A percentile compares a stretch with the other conserved stretches of the same genome.
phyloP scores from a whole-genome alignment of 495 filamentous ascomycete genomes.

The Cudoniella acicularis region DNA sequence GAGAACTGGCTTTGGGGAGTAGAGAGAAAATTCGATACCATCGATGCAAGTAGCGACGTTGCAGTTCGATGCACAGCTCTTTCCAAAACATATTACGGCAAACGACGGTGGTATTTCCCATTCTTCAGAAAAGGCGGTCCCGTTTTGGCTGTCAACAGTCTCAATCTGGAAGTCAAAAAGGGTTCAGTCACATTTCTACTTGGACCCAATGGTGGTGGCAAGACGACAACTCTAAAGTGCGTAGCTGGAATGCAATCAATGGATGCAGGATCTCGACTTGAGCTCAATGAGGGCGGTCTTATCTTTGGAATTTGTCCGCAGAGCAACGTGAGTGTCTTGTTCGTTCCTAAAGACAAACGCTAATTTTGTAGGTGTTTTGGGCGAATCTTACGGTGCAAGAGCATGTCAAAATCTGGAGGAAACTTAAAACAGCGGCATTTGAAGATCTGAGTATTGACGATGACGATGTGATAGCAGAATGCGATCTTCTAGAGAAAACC shows the following conservation, averaged over 20 bases:
- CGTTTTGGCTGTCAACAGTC: slow-evolving; percentile 63
- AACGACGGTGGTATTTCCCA: slow-evolving; percentile 20
- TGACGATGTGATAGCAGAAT: slow-evolving; percentile 55
- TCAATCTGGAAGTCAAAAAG: slow-evolving; percentile 71
- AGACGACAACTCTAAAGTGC: slow-evolving; percentile 67
- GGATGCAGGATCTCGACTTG: slow-evolving; percentile 66
- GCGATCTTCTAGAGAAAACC: slow-evolving; percentile 55
- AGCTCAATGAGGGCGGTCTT: slow-evolving; percentile 49
- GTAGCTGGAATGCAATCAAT: slow-evolving; percentile 51
- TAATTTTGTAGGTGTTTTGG: slow-evolving; percentile 57
- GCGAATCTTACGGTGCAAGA: slow-evolving; percentile 35
- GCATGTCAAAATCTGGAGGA: slow-evolving; percentile 63
- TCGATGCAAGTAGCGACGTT: slow-evolving; percentile 19
- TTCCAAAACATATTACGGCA: slow-evolving; percentile 20
- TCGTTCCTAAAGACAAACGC: slow-evolving; percentile 8
- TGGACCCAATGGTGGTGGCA: slow-evolving; percentile 86
- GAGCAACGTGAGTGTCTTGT: slow-evolving; percentile 45
- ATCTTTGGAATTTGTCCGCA: slow-evolving; percentile 78
- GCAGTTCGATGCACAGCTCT: slow-evolving; percentile 21
- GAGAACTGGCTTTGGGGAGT: slow-evolving; percentile 20
- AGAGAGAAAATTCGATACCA: slow-evolving; percentile 9
- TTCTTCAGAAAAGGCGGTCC: slow-evolving; percentile 22
- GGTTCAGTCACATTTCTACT: slow-evolving; percentile 75
- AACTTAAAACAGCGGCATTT: slow-evolving; percentile 46
- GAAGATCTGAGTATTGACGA: slow-evolving; percentile 57